Evolutionary conservation across 768 basidiomycete species (phyloP).

Genomic region (Exsudoporus frostii): DNA sequence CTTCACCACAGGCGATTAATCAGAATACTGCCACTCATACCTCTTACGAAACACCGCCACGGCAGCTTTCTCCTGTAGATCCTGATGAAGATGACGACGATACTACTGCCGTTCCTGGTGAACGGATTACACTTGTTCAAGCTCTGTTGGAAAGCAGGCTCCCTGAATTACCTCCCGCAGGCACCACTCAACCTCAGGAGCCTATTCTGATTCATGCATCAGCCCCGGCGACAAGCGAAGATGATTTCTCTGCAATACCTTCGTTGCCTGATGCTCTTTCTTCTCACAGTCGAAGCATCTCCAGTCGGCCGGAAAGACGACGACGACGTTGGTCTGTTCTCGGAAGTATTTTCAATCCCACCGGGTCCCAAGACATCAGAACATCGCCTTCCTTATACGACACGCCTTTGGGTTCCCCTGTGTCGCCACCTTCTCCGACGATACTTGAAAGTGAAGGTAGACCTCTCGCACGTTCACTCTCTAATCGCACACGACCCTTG

Average conservation of each 20-base stretch:
- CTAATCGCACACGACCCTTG: conserved; percentile 17
- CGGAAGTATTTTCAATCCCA: conserved; percentile 41
- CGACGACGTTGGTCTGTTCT: conserved; percentile 75
- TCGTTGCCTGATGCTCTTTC: conserved; percentile 45
- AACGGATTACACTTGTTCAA: conserved; percentile 69
- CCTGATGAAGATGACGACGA: conserved; percentile 60
- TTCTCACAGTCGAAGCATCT: conserved; percentile 29
- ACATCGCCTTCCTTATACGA: conserved; percentile 27
- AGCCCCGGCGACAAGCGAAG: conserved; percentile 38
- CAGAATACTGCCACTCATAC: conserved; percentile 20
- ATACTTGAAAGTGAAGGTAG: conserved; percentile 17
- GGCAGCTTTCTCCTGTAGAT: conserved; percentile 38
- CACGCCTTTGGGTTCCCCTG: conserved; percentile 17
- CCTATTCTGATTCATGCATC: conserved; percentile 61
- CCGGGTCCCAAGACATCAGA: conserved; percentile 23
- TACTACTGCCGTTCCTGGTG: conserved; percentile 39
- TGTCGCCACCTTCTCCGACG: conserved; percentile 17
- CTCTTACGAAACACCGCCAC: conserved; percentile 28
- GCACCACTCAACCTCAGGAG: conserved; percentile 61
- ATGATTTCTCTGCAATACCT: conserved; percentile 42
- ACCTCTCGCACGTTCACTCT: conserved; percentile 27
- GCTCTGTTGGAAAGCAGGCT: conserved; percentile 76
- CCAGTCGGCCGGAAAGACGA: conserved; percentile 38
- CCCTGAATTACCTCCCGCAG: conserved; percentile 69
- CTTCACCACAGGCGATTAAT: conserved; percentile 37